A percentile compares a stretch with the other conserved stretches of the same genome.
phyloP scores from a whole-genome alignment of 1,284 basidiomycete genomes.

The Pascua sp. region DNA sequence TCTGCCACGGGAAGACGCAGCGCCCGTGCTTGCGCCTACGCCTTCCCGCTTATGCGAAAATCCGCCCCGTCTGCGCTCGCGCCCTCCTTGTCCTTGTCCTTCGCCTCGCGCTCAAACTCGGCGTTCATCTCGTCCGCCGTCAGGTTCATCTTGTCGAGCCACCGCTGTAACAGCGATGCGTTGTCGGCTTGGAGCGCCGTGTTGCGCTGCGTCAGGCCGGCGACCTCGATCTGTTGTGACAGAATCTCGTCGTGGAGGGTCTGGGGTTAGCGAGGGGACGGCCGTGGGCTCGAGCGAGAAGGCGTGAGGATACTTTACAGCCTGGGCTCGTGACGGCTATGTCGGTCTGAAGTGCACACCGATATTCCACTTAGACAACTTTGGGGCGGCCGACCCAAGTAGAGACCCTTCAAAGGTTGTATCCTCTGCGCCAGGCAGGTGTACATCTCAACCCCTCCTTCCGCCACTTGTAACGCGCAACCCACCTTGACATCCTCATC shows the following conservation, averaged over 20 bases:
- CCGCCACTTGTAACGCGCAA: not conserved
- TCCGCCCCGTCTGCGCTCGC: constrained; percentile 17
- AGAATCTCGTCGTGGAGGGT: constrained; percentile 91
- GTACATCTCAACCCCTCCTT: not conserved
- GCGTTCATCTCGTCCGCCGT: constrained; percentile 96
- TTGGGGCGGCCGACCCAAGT: too few relatives aligned
- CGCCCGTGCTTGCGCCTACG: constrained; percentile 1
- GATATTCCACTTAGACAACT: too few relatives aligned
- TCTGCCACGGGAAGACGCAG: constrained; percentile 8
- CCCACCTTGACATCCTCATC: constrained; percentile 80
- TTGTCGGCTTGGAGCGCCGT: constrained; percentile 83
- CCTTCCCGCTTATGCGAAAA: constrained; percentile 40
- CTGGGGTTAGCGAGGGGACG: constrained; percentile 51
- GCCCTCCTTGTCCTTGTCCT: not conserved
- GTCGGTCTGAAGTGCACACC: too few relatives aligned
- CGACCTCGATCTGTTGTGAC: constrained; percentile 82
- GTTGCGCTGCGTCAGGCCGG: constrained; percentile 83
- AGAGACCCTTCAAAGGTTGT: too few relatives aligned
- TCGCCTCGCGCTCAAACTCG: constrained; percentile 50
- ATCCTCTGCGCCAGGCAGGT: too few relatives aligned
- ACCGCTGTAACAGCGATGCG: constrained; percentile 86
- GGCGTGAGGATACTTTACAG: too few relatives aligned
- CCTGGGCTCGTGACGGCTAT: not conserved
- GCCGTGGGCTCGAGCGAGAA: too few relatives aligned
- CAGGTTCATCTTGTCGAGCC: constrained; percentile 89